Evolutionary conservation across 2,329 filamentous ascomycete species (phyloP).

Genomic region (Davidsoniella eucalypti): DNA sequence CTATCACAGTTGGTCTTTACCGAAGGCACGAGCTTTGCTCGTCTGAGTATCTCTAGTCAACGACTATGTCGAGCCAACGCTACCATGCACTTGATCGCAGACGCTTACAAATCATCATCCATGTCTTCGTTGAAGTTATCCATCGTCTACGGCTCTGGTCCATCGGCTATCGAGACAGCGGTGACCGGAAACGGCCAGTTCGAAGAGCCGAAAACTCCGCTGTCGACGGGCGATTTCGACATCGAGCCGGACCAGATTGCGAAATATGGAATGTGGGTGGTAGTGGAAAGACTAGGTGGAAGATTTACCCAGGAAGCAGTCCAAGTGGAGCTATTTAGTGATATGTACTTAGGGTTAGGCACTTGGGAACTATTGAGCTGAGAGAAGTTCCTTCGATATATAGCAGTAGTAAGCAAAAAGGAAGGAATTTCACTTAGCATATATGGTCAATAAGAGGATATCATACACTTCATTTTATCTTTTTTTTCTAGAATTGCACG

Average conservation of each 20-base stretch:
- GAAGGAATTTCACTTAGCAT: no score
- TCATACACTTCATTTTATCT: no score
- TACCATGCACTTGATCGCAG: constrained; percentile 1
- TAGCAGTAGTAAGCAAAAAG: no score
- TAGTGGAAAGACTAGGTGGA: constrained; percentile 63
- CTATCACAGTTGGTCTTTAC: constrained; percentile 39
- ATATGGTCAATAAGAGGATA: no score
- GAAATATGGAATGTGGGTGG: constrained; percentile 53
- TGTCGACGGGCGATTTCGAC: constrained; percentile 60
- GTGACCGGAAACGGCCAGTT: constrained; percentile 59
- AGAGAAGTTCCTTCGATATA: no score
- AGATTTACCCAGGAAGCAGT: constrained; percentile 27
- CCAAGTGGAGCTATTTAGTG: constrained; percentile 35
- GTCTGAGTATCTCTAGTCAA: constrained; percentile 17
- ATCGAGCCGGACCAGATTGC: constrained; percentile 46
- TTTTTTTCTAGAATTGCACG: no score
- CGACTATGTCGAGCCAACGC: constrained; percentile 5
- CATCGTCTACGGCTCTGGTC: constrained; percentile 56
- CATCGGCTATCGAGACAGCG: constrained; percentile 47
- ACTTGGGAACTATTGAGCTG: constrained; percentile 23
- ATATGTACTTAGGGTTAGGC: constrained; percentile 27
- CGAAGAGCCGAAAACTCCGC: constrained; percentile 45
- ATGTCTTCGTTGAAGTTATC: constrained; percentile 48
- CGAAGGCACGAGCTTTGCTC: constrained; percentile 23
- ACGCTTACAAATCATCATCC: constrained; percentile 10